These are phyloP conservation scores for Echinosophora koreensis DNA, from an alignment of 306 rosid species.

Conservation along the genomic window DNA sequence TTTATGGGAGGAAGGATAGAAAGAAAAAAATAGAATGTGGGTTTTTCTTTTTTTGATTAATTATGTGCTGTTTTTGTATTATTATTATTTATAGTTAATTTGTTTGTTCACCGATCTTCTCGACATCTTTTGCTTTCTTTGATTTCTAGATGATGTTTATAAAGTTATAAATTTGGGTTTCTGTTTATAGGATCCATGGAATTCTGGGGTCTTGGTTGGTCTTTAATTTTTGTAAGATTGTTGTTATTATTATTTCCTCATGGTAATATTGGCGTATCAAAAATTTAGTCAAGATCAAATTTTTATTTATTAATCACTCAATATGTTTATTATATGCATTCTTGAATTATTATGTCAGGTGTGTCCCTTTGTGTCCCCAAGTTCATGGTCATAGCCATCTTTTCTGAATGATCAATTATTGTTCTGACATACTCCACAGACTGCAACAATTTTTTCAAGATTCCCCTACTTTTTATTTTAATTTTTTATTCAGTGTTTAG, in stretches of 20 bases:
- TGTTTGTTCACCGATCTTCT: slow-evolving; percentile 19
- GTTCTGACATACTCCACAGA: slow-evolving; percentile 22
- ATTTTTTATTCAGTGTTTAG: background rate
- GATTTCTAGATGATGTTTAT: slow-evolving; percentile 1
- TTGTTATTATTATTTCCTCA: background rate
- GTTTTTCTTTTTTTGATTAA: background rate
- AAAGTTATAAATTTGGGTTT: background rate
- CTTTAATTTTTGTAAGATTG: background rate
- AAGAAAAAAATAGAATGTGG: slow-evolving; percentile 27
- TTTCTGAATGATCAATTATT: slow-evolving; percentile 35
- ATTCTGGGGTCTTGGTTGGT: slow-evolving; percentile 34
- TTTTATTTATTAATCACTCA: slow-evolving; percentile 16
- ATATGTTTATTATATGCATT: slow-evolving; percentile 11
- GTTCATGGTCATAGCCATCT: slow-evolving; percentile 17
- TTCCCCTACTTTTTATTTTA: background rate
- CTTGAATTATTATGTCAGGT: slow-evolving; percentile 31
- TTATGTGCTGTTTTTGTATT: background rate
- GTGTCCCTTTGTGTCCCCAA: background rate
- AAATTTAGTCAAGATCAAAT: background rate
- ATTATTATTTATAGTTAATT: background rate
- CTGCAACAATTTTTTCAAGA: slow-evolving; percentile 23
- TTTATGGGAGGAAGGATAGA: slow-evolving; percentile 4
- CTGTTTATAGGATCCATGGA: slow-evolving; percentile 26
- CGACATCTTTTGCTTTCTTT: slow-evolving; percentile 13
- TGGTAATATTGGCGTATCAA: slow-evolving; percentile 6